Evolutionary conservation across 2,329 filamentous ascomycete species (phyloP), one percentile per base, ranked within the genome.

Genomic region (Coniochaeta pulveracea): DNA sequence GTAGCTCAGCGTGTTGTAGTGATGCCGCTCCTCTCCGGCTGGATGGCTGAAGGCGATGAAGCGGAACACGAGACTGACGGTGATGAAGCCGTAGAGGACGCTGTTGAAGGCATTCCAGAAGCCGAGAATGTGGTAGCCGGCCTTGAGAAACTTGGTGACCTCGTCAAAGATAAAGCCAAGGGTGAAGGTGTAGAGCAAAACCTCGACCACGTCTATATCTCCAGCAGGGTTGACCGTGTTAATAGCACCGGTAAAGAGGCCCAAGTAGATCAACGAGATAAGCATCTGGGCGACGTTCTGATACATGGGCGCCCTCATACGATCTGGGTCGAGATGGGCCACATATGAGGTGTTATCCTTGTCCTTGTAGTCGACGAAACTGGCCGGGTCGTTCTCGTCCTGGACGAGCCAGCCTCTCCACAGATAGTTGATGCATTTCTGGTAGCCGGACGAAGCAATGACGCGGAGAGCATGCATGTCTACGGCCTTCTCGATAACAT

Each of bases 41-140:
- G 66, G 63, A 41, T 89, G 74, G 7, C 67, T 69, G 8, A 94
- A 64, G 3, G 86, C 89, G 30, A 93, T 66, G 45, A 93, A 71
- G 21, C 91, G 80, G 23, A 88, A 62, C 26, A 83, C 61, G 41
- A 98, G 79, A 3, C 85, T 93, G 4, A 83, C 72, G 0, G 76
- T 72, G 21, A 98, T 65, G 2, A 96, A 64, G 0, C 71, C 57
- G 55, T 98, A 98, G 1, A 98, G 67, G 0, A 80, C 68, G 17
- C 73, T 71, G 56, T 98, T 98, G 64, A 98, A 94, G 16, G 83
- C 83, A 48, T 94, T 95, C 91, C 91, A 96, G 55, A 98, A 98
- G 14, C 85, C 80, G 35, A 98, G 68, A 49, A 96, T 96, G 47
- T 81, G 82, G 40, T 82, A 74, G 8, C 91, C 91, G 10, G 94